These are phyloP conservation scores for Trypanosoma cruzi DNA, from an alignment of 208 protist species.

Conservation along the genomic window DNA sequence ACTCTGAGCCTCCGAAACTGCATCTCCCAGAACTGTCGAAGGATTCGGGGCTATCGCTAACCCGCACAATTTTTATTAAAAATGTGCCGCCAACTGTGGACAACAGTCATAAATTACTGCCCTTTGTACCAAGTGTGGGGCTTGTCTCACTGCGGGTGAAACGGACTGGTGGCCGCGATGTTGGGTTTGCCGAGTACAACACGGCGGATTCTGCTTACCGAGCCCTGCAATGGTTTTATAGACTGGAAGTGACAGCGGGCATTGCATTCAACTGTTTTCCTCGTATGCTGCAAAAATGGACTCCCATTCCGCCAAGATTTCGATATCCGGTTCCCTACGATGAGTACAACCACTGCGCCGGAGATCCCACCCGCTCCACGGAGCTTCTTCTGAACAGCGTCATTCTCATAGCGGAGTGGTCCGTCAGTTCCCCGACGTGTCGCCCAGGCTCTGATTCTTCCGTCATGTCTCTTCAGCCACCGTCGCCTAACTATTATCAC, in stretches of 20 bases:
- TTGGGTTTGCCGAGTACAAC: constrained; percentile 67
- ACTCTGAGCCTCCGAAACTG: neutral
- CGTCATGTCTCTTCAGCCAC: neutral
- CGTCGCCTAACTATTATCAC: neutral
- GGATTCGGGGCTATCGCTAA: neutral
- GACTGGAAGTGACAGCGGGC: constrained; percentile 24
- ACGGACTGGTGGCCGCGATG: constrained; percentile 37
- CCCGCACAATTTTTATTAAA: constrained; percentile 53
- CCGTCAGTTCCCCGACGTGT: constrained; percentile 18
- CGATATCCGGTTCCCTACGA: constrained; percentile 37
- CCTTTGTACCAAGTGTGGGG: constrained; percentile 57
- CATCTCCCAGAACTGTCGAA: neutral
- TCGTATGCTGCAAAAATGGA: neutral
- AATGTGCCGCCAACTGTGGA: constrained; percentile 41
- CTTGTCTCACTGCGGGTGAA: constrained; percentile 48
- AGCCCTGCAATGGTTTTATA: constrained; percentile 58
- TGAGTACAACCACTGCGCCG: constrained; percentile 22
- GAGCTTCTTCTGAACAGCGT: constrained; percentile 37
- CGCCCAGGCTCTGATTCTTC: constrained; percentile 16
- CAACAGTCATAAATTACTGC: constrained; percentile 40
- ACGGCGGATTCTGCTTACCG: constrained; percentile 28
- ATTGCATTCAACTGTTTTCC: constrained; percentile 27
- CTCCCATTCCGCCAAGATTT: neutral
- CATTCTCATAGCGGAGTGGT: constrained; percentile 44
- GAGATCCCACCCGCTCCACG: constrained; percentile 23